phyloP scores from a whole-genome alignment of 2,329 filamentous ascomycete genomes.

The Epichloe uncinata region DNA sequence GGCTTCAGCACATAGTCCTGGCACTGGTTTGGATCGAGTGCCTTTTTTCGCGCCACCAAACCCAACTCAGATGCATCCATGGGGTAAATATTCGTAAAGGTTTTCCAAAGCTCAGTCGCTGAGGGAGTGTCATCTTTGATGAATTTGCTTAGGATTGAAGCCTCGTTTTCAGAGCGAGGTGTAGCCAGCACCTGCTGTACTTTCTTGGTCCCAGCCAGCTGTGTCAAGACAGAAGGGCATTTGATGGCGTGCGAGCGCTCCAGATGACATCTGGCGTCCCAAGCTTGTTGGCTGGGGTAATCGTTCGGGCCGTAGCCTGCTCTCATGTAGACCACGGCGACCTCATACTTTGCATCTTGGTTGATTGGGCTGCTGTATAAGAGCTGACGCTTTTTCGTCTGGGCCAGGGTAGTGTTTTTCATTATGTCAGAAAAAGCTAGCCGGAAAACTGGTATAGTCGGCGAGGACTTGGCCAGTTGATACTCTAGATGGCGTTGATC shows the following conservation, averaged over 20 bases:
- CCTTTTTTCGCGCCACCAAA: slow-evolving; percentile 59
- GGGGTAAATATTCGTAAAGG: slow-evolving; percentile 95
- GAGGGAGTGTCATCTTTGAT: slow-evolving; percentile 38
- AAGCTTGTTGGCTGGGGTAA: slow-evolving; percentile 58
- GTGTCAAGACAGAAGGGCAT: slow-evolving; percentile 82
- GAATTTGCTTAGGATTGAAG: slow-evolving; percentile 58
- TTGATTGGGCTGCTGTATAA: slow-evolving; percentile 66
- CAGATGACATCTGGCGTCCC: slow-evolving; percentile 73
- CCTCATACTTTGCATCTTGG: slow-evolving; percentile 60
- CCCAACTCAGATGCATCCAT: slow-evolving; percentile 64
- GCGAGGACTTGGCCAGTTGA: slow-evolving; percentile 35
- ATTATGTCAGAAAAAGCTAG: slow-evolving; percentile 61
- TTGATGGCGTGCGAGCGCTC: slow-evolving; percentile 90
- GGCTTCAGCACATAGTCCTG: slow-evolving; percentile 83
- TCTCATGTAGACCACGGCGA: slow-evolving; percentile 81
- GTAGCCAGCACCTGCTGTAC: slow-evolving; percentile 91
- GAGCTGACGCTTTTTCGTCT: slow-evolving; percentile 53
- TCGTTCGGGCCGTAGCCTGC: slow-evolving; percentile 81
- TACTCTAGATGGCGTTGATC: slow-evolving; percentile 90
- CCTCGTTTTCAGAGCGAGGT: slow-evolving; percentile 38
- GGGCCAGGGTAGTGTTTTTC: slow-evolving; percentile 52
- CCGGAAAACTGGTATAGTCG: slow-evolving; percentile 61
- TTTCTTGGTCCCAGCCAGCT: slow-evolving; percentile 90
- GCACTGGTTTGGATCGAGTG: slow-evolving; percentile 56
- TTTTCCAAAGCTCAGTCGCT: slow-evolving; percentile 51